Conservation (phyloP, 192 early-diverging fungal genomes). For the Coemansia interrupta region DNA sequence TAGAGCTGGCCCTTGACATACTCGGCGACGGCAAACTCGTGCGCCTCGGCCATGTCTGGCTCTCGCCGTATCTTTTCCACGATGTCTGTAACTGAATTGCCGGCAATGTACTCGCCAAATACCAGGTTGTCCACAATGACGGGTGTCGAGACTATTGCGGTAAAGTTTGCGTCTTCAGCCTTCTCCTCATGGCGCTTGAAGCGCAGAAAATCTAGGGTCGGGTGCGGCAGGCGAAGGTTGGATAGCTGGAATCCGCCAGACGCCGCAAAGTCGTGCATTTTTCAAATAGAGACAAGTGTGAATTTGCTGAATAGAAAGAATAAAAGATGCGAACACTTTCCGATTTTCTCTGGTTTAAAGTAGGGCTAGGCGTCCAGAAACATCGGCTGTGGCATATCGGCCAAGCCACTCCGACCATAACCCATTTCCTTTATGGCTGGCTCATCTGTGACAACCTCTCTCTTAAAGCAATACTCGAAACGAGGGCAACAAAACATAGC, state of each 20-base stretch:
- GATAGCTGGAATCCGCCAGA: conserved; percentile 25
- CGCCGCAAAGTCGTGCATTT: conserved; percentile 13
- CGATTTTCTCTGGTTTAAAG: too few relatives aligned
- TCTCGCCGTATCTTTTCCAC: conserved; percentile 14
- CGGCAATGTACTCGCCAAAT: conserved; percentile 20
- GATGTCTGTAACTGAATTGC: conserved; percentile 15
- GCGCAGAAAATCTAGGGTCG: conserved; percentile 27
- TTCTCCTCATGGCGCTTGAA: conserved; percentile 24
- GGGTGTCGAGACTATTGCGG: conserved; percentile 23
- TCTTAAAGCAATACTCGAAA: too few relatives aligned
- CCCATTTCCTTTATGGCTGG: neutral
- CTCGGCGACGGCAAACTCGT: conserved; percentile 15
- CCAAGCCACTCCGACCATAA: too few relatives aligned
- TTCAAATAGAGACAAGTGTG: neutral
- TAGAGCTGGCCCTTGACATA: conserved; percentile 25
- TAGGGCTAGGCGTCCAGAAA: too few relatives aligned
- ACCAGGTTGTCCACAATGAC: conserved; percentile 18
- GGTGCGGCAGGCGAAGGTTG: conserved; percentile 23
- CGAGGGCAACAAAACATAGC: too few relatives aligned
- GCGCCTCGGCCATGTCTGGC: conserved; percentile 18
- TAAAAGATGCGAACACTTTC: too few relatives aligned
- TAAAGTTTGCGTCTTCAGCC: conserved; percentile 24
- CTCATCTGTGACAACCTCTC: too few relatives aligned
- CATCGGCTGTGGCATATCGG: too few relatives aligned
- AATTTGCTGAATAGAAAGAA: too few relatives aligned